Base-by-base conservation (phyloP, 805 yeast species). In the Starmerella ratchasimensis region DNA sequence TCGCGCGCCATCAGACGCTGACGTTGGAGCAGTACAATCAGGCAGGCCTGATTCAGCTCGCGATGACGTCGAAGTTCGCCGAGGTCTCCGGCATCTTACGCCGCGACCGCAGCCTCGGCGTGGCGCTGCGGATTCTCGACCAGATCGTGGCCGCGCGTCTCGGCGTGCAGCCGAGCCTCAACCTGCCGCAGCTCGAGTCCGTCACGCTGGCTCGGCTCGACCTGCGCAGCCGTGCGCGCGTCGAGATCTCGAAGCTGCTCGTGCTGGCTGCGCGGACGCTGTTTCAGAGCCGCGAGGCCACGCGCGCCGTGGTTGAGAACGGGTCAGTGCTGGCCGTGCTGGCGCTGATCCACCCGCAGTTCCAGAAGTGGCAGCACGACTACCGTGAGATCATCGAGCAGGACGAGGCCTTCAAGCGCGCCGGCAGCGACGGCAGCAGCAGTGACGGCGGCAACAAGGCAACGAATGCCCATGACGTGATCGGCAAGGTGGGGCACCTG, bases 31-130 rank as follows among this genome's bases (percentile, higher is more conserved):
- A 29, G 13, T 36, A 43, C 27, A 41, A 41, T 55, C 67, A 94
- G 28, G 80, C 83, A 84, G 79, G 93, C 0, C 86, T 94, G 88
- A 80, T 84, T 90, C 68, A 83, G 43, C 75, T 82, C 33, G 95
- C 96, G 2, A 74, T 81, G 2, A 86, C 93, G 0, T 78, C 82
- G 2, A 64, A 96, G 39, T 60, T 86, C 29, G 90, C 94, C 3
- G 93, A 82, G 54, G 90, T 80, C 55, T 74, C 79, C 72, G 82
- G 82, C 3, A 70, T 83, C 49, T 71, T 82, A 62, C 81, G 80
- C 31, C 69, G 72, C 15, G 73, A 80, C 42, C 67, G 84, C 8
- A 69, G 77, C 48, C 72, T 84, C 5, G 80, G 79, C 51, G 61
- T 84, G 38, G 94, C 94, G 0, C 73, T 93, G 0, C 94, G 84